Evolutionary conservation across 2,329 filamentous ascomycete species (phyloP).

Genomic region (Cladosporium halotolerans): DNA sequence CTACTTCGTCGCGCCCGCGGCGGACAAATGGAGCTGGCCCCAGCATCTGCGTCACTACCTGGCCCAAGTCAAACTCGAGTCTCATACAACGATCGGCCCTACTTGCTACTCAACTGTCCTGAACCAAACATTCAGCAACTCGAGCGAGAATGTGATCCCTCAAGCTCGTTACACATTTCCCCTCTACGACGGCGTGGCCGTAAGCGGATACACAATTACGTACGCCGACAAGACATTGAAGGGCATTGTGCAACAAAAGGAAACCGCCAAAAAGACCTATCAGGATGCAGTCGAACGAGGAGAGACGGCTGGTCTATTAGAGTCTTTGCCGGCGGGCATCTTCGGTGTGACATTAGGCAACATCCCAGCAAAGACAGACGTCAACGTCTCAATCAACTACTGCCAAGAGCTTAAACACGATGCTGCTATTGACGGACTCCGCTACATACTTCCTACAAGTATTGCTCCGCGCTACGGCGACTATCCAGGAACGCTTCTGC

Average conservation of each 20-base stretch:
- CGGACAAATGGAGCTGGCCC: background rate
- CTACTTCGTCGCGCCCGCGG: slow-evolving; percentile 18
- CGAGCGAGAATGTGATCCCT: slow-evolving; percentile 40
- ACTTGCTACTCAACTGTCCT: slow-evolving; percentile 48
- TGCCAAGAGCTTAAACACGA: slow-evolving; percentile 68
- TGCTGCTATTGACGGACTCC: slow-evolving; percentile 58
- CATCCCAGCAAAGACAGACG: slow-evolving; percentile 51
- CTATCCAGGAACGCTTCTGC: slow-evolving; percentile 35
- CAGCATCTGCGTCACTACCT: slow-evolving; percentile 39
- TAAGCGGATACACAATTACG: slow-evolving; percentile 61
- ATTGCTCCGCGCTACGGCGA: slow-evolving; percentile 62
- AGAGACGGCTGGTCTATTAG: slow-evolving; percentile 58
- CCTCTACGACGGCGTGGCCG: slow-evolving; percentile 64
- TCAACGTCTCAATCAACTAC: slow-evolving; percentile 59
- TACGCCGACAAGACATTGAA: slow-evolving; percentile 55
- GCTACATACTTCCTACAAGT: slow-evolving; percentile 61
- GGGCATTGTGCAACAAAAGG: slow-evolving; percentile 61
- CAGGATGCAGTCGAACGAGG: slow-evolving; percentile 52
- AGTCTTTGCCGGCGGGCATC: slow-evolving; percentile 58
- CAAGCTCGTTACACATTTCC: slow-evolving; percentile 64
- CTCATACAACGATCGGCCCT: slow-evolving; percentile 56
- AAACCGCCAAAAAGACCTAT: slow-evolving; percentile 55
- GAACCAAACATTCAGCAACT: slow-evolving; percentile 58
- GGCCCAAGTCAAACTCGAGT: slow-evolving; percentile 52
- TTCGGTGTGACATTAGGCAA: slow-evolving; percentile 65